Evolutionary conservation across 2,329 filamentous ascomycete species (phyloP), one percentile per base, ranked within the genome.

Genomic region (Lecanicillium sp.): DNA sequence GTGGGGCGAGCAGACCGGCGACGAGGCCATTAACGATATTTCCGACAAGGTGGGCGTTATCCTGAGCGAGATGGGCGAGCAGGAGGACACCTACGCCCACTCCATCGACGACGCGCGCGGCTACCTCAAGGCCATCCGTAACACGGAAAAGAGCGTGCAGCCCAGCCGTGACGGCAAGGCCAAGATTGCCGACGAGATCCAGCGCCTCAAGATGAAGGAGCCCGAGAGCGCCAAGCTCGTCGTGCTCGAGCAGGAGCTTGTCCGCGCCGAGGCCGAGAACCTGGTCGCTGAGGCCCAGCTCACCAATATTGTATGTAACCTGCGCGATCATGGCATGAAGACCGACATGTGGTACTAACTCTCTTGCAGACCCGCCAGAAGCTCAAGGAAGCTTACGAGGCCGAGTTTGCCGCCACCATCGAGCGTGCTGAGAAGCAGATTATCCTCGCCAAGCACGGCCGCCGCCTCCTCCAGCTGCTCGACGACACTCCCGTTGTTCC

Each of bases 401-500:
- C 87, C 51, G 90, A 97, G 64, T 87, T 95, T 55, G 81, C 86
- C 14, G 90, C 90, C 51, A 87, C 90, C 17, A 95, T 98, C 58
- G 93, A 98, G 73, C 86, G 91, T 26, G 90, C 90, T 20, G 93
- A 97, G 73, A 97, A 97, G 72, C 93, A 98, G 65, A 87, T 91
- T 59, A 87, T 98, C 51, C 79, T 98, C 14, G 91, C 93, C 49
- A 87, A 87, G 60, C 90, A 97, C 63, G 91, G 90, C 17, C 86
- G 89, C 47, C 83, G 89, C 36, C 78, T 98, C 29, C 67, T 98
- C 48, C 83, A 86, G 57, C 78, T 95, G 32, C 79, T 98, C 10
- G 93, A 98, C 59, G 91, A 96, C 64, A 84, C 84, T 0, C 89
- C 93, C 0, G 81, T 96, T 24, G 85, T 95, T 1, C 91, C 91